Evolutionary conservation across 352 stramenopile species (phyloP).

Genomic region (Globisporangium irregulare): DNA sequence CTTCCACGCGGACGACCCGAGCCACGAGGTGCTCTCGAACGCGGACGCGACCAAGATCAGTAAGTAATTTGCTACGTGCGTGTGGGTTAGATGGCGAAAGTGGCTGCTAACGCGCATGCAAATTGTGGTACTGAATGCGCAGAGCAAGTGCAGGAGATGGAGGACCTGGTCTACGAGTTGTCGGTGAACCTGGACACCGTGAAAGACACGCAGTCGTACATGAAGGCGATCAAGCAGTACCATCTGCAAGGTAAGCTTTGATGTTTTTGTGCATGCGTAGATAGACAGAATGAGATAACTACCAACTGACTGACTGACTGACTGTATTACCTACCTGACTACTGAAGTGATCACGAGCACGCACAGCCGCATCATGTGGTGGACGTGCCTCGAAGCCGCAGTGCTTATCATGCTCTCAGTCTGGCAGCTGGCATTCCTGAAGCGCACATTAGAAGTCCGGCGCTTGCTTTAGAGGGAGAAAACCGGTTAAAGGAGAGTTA

Average conservation of each 20-base stretch:
- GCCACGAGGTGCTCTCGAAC: constrained; percentile 85
- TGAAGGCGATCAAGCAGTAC: constrained; percentile 84
- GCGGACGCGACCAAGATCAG: constrained; percentile 87
- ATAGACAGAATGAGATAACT: not conserved
- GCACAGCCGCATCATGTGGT: constrained; percentile 81
- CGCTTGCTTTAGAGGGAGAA: constrained; percentile 60
- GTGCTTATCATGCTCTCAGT: constrained; percentile 66
- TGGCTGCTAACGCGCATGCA: not conserved
- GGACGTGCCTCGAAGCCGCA: constrained; percentile 73
- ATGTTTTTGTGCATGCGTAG: not conserved
- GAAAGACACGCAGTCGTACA: constrained; percentile 85
- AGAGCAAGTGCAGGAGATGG: constrained; percentile 86
- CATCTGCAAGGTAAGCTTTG: constrained; percentile 57
- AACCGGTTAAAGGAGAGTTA: not conserved
- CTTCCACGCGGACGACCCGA: constrained; percentile 82
- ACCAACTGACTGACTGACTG: not conserved
- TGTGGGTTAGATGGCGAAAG: not conserved
- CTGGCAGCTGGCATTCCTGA: constrained; percentile 83
- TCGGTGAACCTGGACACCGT: constrained; percentile 83
- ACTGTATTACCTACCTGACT: not conserved
- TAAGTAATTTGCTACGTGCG: constrained; percentile 31
- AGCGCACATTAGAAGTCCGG: constrained; percentile 80
- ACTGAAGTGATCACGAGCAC: constrained; percentile 77
- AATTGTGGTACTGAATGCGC: not conserved
- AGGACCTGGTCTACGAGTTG: constrained; percentile 86